These are phyloP conservation scores for Monilinia laxa DNA, from an alignment of 2,329 filamentous ascomycete species.

Conservation along the genomic window DNA sequence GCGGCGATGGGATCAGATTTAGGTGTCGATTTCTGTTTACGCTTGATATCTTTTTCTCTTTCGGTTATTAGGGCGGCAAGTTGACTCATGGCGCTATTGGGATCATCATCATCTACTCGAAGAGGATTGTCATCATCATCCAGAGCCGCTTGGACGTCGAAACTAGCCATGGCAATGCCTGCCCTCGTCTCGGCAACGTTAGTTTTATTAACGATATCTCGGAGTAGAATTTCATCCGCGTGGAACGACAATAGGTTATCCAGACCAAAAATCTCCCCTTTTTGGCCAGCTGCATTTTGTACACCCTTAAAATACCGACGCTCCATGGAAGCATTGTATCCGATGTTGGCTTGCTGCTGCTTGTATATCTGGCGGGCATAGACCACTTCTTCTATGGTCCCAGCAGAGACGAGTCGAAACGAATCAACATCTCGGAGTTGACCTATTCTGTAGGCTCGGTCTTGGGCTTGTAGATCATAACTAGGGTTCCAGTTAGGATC, in stretches of 20 bases:
- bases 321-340: constrained; percentile 88
- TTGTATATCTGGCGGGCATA: constrained; percentile 98
- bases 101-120: constrained; percentile 48
- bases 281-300: constrained; percentile 76
- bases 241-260: constrained; percentile 83
- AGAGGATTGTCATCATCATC: constrained; percentile 51
- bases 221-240: constrained; percentile 73
- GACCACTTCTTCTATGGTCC: constrained; percentile 95
- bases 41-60: constrained; percentile 45
- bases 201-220: constrained; percentile 98
- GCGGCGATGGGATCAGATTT: constrained; percentile 77
- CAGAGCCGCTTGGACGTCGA: constrained; percentile 65
- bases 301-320: constrained; percentile 94
- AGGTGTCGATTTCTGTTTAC: constrained; percentile 43
- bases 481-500: constrained; percentile 98
- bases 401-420: constrained; percentile 84
- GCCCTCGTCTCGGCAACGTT: constrained; percentile 92
- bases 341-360: constrained; percentile 97
- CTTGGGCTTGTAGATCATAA: constrained; percentile 93
- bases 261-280: constrained; percentile 92
- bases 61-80: constrained; percentile 61
- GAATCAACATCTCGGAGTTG: constrained; percentile 93
- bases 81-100: constrained; percentile 67
- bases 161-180: constrained; percentile 75
- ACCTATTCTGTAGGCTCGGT: constrained; percentile 92